These are phyloP conservation scores for Thuja plicata DNA, from an alignment of 83 land plant genomes.

Conservation along the genomic window DNA sequence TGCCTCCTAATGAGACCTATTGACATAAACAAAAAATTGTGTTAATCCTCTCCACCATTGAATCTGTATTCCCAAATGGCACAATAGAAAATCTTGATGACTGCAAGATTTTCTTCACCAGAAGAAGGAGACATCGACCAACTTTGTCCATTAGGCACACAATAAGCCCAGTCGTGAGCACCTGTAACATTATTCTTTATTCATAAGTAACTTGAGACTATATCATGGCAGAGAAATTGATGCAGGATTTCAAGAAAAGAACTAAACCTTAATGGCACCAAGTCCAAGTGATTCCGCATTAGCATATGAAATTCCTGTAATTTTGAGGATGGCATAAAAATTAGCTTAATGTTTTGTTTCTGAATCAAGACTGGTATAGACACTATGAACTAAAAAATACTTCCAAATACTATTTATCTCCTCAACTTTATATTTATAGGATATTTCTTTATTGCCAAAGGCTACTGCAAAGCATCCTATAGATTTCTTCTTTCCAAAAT, in stretches of 20 bases:
- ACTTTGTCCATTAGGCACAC: conserved; percentile 88
- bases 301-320: conserved; percentile 68
- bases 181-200: conserved; percentile 39
- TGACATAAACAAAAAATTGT: not conserved
- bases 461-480: not conserved
- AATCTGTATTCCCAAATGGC: not conserved
- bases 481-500: not conserved
- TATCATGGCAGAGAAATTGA: not conserved
- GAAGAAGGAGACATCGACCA: conserved; percentile 86
- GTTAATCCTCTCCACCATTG: not conserved
- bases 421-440: not conserved
- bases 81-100: not conserved
- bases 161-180: conserved; percentile 73
- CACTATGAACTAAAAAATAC: not conserved
- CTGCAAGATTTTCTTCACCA: conserved; percentile 35
- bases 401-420: not conserved
- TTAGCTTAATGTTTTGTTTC: not conserved
- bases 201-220: not conserved
- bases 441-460: not conserved
- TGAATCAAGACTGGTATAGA: not conserved
- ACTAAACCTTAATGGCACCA: conserved; percentile 75
- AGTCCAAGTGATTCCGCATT: conserved; percentile 68
- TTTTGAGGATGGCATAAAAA: not conserved
- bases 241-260: not conserved
- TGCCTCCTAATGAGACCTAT: conserved; percentile 83